phyloP scores from a whole-genome alignment of 257 asterid species.

The Solanum commersonii region DNA sequence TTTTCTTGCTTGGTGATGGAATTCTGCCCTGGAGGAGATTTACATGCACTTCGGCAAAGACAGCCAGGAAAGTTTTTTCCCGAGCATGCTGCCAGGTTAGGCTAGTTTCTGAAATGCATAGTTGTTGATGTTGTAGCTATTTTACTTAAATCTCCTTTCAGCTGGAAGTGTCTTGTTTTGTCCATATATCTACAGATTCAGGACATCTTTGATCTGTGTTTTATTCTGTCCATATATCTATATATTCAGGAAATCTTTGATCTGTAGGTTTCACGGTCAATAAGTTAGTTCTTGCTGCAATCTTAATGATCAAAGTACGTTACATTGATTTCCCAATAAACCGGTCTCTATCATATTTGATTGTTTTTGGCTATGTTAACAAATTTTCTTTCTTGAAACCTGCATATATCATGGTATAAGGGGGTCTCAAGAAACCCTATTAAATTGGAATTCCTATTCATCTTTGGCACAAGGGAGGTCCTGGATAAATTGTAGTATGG shows the following conservation, averaged over 20 bases:
- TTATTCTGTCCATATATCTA: not conserved
- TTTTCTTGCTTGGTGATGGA: slow-evolving; percentile 63
- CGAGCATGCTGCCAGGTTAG: slow-evolving; percentile 60
- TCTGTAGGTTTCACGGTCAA: not conserved
- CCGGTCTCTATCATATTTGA: not conserved
- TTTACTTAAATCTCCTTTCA: not conserved
- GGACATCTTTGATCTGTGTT: not conserved
- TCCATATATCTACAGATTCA: not conserved
- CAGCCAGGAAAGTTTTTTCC: slow-evolving; percentile 53
- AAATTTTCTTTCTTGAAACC: not conserved
- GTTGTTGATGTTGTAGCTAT: not conserved
- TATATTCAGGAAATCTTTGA: not conserved
- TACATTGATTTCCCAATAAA: not conserved
- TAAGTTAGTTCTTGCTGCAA: not conserved
- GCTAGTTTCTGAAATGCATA: not conserved
- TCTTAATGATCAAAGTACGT: not conserved
- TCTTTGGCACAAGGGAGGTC: not conserved
- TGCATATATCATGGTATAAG: not conserved
- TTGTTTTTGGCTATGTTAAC: not conserved
- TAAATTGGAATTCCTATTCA: not conserved
- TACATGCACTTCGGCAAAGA: slow-evolving; percentile 53
- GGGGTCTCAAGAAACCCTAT: not conserved
- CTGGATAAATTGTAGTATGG: not conserved
- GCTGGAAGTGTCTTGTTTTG: not conserved
- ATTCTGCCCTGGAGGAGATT: slow-evolving; percentile 63